Conservation (phyloP, 2,329 filamentous ascomycete genomes). For the Epichloe sibirici region DNA sequence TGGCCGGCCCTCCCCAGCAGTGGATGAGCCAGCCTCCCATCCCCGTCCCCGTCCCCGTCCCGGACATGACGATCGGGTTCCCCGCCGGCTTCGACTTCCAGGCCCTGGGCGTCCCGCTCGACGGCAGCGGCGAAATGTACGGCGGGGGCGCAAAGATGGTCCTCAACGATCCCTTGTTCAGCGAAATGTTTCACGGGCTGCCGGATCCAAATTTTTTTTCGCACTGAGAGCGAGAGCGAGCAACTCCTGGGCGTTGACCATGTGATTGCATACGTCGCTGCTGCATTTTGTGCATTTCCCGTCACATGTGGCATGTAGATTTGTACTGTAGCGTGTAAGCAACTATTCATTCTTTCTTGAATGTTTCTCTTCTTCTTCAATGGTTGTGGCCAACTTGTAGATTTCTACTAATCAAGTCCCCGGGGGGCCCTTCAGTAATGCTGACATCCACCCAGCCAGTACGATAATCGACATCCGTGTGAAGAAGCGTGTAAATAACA, state of each 20-base stretch:
- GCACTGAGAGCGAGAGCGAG: slow-evolving; percentile 14
- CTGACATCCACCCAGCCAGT: no score
- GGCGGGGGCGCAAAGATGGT: slow-evolving; percentile 24
- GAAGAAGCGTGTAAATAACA: no score
- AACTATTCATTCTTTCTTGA: no score
- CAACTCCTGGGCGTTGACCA: neutral
- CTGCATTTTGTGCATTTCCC: no score
- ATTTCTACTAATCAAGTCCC: no score
- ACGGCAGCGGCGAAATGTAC: slow-evolving; percentile 15
- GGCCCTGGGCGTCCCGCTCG: slow-evolving; percentile 15
- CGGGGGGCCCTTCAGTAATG: no score
- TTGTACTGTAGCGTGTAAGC: no score
- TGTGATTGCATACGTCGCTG: no score
- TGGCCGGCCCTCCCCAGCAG: slow-evolving; percentile 2
- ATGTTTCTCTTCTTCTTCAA: no score
- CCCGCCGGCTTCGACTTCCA: slow-evolving; percentile 19
- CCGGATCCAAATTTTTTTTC: slow-evolving; percentile 23
- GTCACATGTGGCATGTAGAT: no score
- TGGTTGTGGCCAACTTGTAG: no score
- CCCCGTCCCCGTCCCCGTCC: neutral
- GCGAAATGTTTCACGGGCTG: slow-evolving; percentile 23
- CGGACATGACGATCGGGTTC: slow-evolving; percentile 12
- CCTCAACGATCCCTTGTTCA: slow-evolving; percentile 29
- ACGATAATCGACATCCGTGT: no score
- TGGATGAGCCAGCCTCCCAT: slow-evolving; percentile 6